Base-by-base conservation (phyloP, 371 early-diverging fungal genomes). In the Funneliformis caledonium region DNA sequence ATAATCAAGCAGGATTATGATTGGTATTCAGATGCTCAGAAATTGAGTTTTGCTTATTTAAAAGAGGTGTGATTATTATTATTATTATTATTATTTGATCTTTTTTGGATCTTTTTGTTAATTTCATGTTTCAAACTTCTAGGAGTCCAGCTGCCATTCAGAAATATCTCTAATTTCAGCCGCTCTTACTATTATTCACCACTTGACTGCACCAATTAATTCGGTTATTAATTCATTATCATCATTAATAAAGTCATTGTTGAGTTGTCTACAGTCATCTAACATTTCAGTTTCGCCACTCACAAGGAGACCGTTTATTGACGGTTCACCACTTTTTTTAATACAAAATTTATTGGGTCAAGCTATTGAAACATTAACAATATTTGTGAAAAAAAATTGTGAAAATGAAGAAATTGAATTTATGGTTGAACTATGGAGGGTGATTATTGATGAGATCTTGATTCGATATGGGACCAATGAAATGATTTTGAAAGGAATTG, bases 341-440 rank as follows among this genome's bases (percentile, higher is more conserved):
- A 80, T 91, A 64, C 88, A 89, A 79, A 84, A 85, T 59, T 80
- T 92, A 22, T 81, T 91, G 47, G 92, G 92, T 47, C 84, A 87
- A 59, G 76, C 87, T 1, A 83, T 91, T 19, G 88, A 90, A 80
- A 83, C 91, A 5, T 70, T 91, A 12, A 84, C 90, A 7, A 83
- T 82, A n/a, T 81, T 88, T 52, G 86, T 85, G 14, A 45, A 67
- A 72, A 85, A 85, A 56, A 81, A 82, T 60, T 74, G 76, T 2
- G 76, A 81, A 22, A 81, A 82, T 11, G 43, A 78, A 1, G 81
- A 82, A 26, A 48, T 82, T 19, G 65, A 81, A 62, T 11, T 78
- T 19, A 80, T 88, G 33, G 60, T 81, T 22, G 76, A 75, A 12
- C 82, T 85, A 42, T 86, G 87, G 86, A 84, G 85, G 70, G 12